Evolutionary conservation across 108 stramenopile genomes (phyloP).

Genomic region (Nitzschia sp.): DNA sequence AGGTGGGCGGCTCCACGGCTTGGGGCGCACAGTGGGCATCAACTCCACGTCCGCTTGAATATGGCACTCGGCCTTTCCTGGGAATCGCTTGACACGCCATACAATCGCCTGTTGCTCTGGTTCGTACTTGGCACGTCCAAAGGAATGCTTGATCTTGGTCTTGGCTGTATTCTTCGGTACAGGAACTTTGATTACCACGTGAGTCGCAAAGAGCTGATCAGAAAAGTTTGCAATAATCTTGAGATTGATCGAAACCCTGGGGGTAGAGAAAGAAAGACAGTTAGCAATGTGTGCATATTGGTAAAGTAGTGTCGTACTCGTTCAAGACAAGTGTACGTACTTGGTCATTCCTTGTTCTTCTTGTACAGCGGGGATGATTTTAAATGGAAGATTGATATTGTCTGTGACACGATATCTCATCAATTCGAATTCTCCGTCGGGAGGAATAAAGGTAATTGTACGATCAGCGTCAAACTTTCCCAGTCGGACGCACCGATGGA

Average conservation of each 20-base stretch:
- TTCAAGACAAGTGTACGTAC: conserved; percentile 41
- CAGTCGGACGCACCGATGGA: conserved; percentile 96
- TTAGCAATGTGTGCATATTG: neutral
- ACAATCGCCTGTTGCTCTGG: conserved; percentile 98
- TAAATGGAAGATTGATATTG: conserved; percentile 94
- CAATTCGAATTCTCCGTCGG: conserved; percentile 99
- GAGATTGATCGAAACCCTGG: conserved; percentile 90
- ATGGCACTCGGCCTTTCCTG: conserved; percentile 92
- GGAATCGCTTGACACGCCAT: conserved; percentile 96
- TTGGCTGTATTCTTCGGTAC: conserved; percentile 97
- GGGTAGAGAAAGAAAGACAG: neutral
- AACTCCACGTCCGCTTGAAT: conserved; percentile 94
- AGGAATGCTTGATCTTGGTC: conserved; percentile 88
- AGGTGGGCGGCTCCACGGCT: conserved; percentile 96
- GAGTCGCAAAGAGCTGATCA: conserved; percentile 91
- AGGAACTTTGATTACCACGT: conserved; percentile 96
- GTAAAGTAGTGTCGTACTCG: neutral
- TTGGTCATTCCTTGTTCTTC: conserved; percentile 90
- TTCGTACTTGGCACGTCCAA: conserved; percentile 96
- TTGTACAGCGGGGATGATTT: conserved; percentile 96
- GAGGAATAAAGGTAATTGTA: conserved; percentile 99
- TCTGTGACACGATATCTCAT: conserved; percentile 98
- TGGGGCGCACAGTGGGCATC: conserved; percentile 90
- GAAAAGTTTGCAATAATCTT: conserved; percentile 94
- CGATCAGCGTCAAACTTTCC: conserved; percentile 99